Conservation (phyloP, 1,284 basidiomycete species). For the Heterobasidion occidentale region DNA sequence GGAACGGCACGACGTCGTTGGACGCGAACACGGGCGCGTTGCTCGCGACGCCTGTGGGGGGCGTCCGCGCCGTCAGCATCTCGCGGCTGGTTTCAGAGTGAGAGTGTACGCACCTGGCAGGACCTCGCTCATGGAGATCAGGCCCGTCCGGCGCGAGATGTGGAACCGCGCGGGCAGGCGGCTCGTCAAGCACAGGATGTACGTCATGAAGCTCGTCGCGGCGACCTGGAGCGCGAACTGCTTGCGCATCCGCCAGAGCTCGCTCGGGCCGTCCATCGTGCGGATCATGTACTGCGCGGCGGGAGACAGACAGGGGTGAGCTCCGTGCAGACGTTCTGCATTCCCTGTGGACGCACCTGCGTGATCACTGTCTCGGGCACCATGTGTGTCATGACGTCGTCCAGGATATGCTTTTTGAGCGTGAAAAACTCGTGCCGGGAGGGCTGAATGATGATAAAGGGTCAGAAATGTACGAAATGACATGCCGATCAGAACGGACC, state of each 20-base stretch:
- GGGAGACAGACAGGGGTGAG: conserved; percentile 1
- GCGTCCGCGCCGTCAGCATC: background rate
- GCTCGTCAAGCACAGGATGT: conserved; percentile 79
- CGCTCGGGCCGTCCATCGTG: conserved; percentile 79
- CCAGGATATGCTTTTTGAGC: conserved; percentile 83
- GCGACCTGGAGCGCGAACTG: conserved; percentile 93
- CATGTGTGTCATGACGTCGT: conserved; percentile 87
- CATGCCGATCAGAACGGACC: conserved; percentile 26
- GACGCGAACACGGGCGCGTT: conserved; percentile 66
- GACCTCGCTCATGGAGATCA: conserved; percentile 87
- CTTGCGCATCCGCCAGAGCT: conserved; percentile 96
- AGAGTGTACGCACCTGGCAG: conserved; percentile 55
- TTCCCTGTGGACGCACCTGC: conserved; percentile 39
- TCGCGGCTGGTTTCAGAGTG: no score
- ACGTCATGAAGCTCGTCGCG: conserved; percentile 89
- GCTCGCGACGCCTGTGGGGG: conserved; percentile 21
- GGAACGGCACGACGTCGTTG: conserved; percentile 90
- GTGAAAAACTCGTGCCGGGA: conserved; percentile 65
- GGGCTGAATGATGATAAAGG: conserved; percentile 28
- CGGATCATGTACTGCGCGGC: conserved; percentile 78
- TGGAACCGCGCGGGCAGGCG: conserved; percentile 85
- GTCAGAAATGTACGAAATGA: background rate
- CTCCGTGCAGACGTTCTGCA: conserved; percentile 16
- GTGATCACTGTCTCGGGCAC: conserved; percentile 86
- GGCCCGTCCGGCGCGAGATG: conserved; percentile 82